Evolutionary conservation across 352 stramenopile genomes (phyloP).

Genomic region (Globisporangium spiculum): DNA sequence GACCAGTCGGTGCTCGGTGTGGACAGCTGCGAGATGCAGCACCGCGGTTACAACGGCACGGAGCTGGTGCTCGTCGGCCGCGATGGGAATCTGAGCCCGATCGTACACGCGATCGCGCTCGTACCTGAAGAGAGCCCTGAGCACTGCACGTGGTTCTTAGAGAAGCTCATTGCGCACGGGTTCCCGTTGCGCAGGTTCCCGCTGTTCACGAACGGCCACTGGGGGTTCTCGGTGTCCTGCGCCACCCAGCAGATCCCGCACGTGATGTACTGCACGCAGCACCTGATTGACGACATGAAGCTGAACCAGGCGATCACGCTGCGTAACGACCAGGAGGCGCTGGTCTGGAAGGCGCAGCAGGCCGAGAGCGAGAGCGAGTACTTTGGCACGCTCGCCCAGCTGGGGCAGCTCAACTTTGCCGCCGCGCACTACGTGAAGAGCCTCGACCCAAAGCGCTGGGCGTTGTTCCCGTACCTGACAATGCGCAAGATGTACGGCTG

Average conservation of each 20-base stretch:
- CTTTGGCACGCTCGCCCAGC: slow-evolving; percentile 24
- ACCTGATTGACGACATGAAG: slow-evolving; percentile 35
- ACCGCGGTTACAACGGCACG: slow-evolving; percentile 28
- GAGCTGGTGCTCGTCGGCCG: slow-evolving; percentile 35
- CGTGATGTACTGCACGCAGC: slow-evolving; percentile 35
- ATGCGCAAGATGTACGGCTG: slow-evolving; percentile 46
- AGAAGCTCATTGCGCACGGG: slow-evolving; percentile 40
- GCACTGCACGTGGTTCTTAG: slow-evolving; percentile 45
- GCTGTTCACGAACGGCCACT: slow-evolving; percentile 33
- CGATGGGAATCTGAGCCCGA: slow-evolving; percentile 34
- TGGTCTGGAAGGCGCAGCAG: slow-evolving; percentile 38
- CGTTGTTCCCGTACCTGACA: slow-evolving; percentile 42
- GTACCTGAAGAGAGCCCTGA: slow-evolving; percentile 27
- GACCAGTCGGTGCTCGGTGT: slow-evolving; percentile 37
- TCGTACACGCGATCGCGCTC: slow-evolving; percentile 37
- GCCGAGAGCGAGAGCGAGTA: slow-evolving; percentile 42
- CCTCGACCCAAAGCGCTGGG: slow-evolving; percentile 37
- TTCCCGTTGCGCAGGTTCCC: slow-evolving; percentile 43
- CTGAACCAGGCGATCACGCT: slow-evolving; percentile 18
- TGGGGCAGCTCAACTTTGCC: slow-evolving; percentile 30
- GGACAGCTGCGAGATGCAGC: slow-evolving; percentile 32
- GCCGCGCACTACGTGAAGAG: slow-evolving; percentile 34
- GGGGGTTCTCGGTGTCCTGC: slow-evolving; percentile 22
- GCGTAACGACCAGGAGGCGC: slow-evolving; percentile 23
- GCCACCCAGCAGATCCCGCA: slow-evolving; percentile 25